Conservation (phyloP, 306 rosid species). For the Prunus salicina region DNA sequence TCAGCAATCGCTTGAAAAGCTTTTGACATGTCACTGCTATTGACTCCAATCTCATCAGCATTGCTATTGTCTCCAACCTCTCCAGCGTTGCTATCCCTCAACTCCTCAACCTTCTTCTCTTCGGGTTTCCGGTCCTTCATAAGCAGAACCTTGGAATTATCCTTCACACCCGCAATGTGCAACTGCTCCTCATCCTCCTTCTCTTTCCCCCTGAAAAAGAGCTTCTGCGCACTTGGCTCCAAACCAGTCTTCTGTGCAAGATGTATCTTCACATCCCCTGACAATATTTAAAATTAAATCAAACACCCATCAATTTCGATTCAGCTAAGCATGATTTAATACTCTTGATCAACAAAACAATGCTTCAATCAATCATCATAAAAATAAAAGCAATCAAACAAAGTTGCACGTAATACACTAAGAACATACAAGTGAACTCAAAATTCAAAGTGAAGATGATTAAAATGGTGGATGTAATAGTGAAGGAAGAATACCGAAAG, state of each 20-base stretch:
- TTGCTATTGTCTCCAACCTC: slow-evolving; percentile 24
- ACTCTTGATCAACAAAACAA: not conserved
- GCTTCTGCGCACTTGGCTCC: slow-evolving; percentile 60
- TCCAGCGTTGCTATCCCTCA: slow-evolving; percentile 38
- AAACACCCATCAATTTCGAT: slow-evolving; percentile 18
- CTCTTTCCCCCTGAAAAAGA: slow-evolving; percentile 69
- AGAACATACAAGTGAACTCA: not conserved
- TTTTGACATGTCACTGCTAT: slow-evolving; percentile 44
- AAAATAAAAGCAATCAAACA: not conserved
- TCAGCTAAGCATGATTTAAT: slow-evolving; percentile 4
- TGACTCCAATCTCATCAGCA: slow-evolving; percentile 8
- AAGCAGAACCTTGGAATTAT: slow-evolving; percentile 65
- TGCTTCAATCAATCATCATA: not conserved
- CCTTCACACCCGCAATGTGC: slow-evolving; percentile 71
- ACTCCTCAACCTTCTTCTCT: slow-evolving; percentile 57
- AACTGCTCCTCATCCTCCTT: slow-evolving; percentile 64
- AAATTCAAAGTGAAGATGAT: not conserved
- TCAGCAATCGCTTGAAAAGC: slow-evolving; percentile 58
- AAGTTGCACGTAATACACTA: not conserved
- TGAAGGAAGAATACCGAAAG: slow-evolving; percentile 38
- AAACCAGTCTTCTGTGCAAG: slow-evolving; percentile 64
- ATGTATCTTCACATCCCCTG: slow-evolving; percentile 72
- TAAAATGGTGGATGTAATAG: not conserved
- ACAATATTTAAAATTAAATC: slow-evolving; percentile 15
- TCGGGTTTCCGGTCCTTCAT: slow-evolving; percentile 51